Base-by-base conservation (phyloP, 2,329 filamentous ascomycete species). In the Paracamarosporium sp. region DNA sequence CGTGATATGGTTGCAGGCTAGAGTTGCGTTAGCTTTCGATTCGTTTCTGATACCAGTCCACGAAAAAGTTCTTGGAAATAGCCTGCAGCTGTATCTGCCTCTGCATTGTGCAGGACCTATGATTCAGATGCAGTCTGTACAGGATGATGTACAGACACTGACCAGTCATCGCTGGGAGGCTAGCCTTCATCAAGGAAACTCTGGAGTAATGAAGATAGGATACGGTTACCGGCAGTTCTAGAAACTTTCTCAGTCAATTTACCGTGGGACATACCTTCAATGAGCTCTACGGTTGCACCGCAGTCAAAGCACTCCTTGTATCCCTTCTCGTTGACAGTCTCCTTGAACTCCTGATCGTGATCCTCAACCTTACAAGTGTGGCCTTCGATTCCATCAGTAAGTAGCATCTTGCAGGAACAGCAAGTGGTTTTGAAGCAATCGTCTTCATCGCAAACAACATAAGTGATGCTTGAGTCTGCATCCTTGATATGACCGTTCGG, bases 1-100 rank as follows among this genome's bases (percentile, higher is more conserved):
- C 2, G 56, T 70, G 25, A 76, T 68, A 36, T 76, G 72, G 22
- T 76, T 76, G 43, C 72, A 76, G 1, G 71, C 73, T 48, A 17
- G 20, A 36, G 11, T 24, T 20, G 1, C 8, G n/a, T 47, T 11
- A 47, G 44, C 28, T 4, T 47, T 13, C 28, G 20, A 2, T 11
- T 31, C 6, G 17, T 11, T 28, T 8, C 17, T 8, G 13, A 35
- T 17, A 11, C 17, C 17, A 20, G n/a, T 22, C 7, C 17, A 17
- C 8, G 11, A 28, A n/a, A n/a, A n/a, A n/a, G n/a, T n/a, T n/a
- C n/a, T n/a, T n/a, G n/a, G n/a, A n/a, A n/a, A n/a, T n/a, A n/a
- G n/a, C n/a, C n/a, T n/a, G n/a, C n/a, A n/a, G n/a, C n/a, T n/a
- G n/a, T n/a, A n/a, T n/a, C n/a, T n/a, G n/a, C n/a, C n/a, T n/a